Percentiles rank a stretch among this genome's conserved stretches.
Evolutionary conservation across 2,329 filamentous ascomycete genomes (phyloP).

Genomic region (Ilyonectria robusta): DNA sequence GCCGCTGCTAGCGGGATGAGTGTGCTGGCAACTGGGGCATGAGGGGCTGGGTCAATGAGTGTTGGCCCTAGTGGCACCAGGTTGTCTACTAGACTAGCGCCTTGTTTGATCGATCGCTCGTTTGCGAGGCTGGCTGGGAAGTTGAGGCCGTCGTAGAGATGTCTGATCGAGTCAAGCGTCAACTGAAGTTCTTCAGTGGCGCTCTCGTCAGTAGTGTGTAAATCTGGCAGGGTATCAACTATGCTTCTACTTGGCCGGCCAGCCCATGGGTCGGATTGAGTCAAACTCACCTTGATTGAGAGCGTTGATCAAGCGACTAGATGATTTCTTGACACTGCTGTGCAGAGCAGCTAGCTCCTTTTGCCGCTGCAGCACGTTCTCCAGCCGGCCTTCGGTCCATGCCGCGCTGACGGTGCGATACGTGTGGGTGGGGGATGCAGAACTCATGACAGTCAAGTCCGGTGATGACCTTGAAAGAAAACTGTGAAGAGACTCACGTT

Average conservation of each 20-base stretch:
- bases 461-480: too few relatives aligned
- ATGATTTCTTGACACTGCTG: background rate
- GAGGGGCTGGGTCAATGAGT: constrained; percentile 1
- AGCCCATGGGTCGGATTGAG: too few relatives aligned
- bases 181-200: background rate
- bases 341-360: constrained; percentile 10
- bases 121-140: background rate
- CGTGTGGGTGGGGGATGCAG: too few relatives aligned
- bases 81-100: background rate
- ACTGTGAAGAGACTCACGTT: too few relatives aligned
- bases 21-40: background rate
- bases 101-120: background rate
- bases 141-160: constrained; percentile 2
- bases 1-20: constrained; percentile 8
- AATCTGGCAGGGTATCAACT: background rate
- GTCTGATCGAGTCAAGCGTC: background rate
- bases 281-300: background rate
- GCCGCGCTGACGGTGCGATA: background rate
- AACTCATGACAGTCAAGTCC: too few relatives aligned
- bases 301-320: background rate
- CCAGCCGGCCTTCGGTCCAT: constrained; percentile 8
- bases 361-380: constrained; percentile 9
- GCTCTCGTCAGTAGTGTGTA: background rate
- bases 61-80: background rate
- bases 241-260: too few relatives aligned